phyloP scores from a whole-genome alignment of 306 rosid genomes.

The Fragaria ananassa region DNA sequence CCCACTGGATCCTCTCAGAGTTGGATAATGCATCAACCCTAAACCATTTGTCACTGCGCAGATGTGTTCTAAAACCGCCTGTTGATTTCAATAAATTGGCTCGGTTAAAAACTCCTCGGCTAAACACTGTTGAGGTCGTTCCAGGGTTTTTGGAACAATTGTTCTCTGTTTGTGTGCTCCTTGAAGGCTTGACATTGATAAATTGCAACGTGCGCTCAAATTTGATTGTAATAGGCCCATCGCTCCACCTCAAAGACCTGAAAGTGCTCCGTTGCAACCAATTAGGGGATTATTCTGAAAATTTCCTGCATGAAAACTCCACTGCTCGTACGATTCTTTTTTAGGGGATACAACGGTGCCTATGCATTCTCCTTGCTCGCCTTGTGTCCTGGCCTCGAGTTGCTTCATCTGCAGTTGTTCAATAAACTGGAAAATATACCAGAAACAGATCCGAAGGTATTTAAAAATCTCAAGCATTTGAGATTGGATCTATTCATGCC shows the following conservation, averaged over 20 bases:
- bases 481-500: background rate
- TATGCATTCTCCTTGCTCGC: background rate
- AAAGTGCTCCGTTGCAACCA: background rate
- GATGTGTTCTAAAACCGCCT: background rate
- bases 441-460: background rate
- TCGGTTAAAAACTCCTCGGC: background rate
- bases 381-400: background rate
- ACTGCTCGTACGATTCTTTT: background rate
- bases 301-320: background rate
- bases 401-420: background rate
- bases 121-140: background rate
- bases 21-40: background rate
- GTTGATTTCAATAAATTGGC: background rate
- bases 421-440: background rate
- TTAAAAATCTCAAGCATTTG: background rate
- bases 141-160: background rate
- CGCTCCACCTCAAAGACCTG: background rate
- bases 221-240: background rate
- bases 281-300: background rate
- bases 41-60: background rate
- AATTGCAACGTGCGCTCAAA: background rate
- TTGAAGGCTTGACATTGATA: background rate
- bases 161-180: background rate
- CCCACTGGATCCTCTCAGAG: background rate
- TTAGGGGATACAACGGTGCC: too few relatives aligned